These are phyloP conservation scores for Phytophthora brassicae DNA, from an alignment of 352 stramenopile species.

Conservation along the genomic window DNA sequence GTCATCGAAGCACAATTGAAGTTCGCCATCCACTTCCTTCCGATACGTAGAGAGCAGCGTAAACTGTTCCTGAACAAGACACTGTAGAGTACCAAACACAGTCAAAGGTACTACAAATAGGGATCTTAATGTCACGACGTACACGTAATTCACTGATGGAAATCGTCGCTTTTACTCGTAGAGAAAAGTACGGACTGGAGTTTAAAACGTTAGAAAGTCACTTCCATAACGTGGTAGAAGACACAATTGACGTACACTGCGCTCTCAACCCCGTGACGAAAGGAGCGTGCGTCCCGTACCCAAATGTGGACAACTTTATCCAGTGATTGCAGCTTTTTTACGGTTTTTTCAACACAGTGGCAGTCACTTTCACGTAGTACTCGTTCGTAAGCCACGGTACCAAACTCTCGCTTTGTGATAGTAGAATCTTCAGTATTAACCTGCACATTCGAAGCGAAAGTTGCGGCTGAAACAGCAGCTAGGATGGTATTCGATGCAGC, in stretches of 20 bases:
- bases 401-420: slow-evolving; percentile 13
- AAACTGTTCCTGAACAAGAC: slow-evolving; percentile 49
- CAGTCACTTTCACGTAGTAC: slow-evolving; percentile 44
- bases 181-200: slow-evolving; percentile 37
- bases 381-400: slow-evolving; percentile 41
- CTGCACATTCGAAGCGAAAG: slow-evolving; percentile 1
- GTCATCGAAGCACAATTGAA: slow-evolving; percentile 50
- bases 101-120: neutral
- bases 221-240: neutral
- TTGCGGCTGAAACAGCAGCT: slow-evolving; percentile 10
- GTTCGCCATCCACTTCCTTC: slow-evolving; percentile 35
- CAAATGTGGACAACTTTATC: slow-evolving; percentile 54
- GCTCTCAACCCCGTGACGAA: slow-evolving; percentile 48
- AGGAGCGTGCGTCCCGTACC: slow-evolving; percentile 57
- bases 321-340: slow-evolving; percentile 29
- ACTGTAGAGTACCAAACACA: slow-evolving; percentile 2
- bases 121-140: neutral
- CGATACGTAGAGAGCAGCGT: slow-evolving; percentile 43
- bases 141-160: slow-evolving; percentile 51
- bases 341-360: slow-evolving; percentile 35
- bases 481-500: slow-evolving; percentile 22
- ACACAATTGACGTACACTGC: slow-evolving; percentile 26
- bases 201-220: too few species aligned
- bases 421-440: neutral
- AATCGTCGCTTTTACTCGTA: slow-evolving; percentile 47